Base-by-base conservation (phyloP, 805 yeast species). In the Maudiozyma serrabonitensis region DNA sequence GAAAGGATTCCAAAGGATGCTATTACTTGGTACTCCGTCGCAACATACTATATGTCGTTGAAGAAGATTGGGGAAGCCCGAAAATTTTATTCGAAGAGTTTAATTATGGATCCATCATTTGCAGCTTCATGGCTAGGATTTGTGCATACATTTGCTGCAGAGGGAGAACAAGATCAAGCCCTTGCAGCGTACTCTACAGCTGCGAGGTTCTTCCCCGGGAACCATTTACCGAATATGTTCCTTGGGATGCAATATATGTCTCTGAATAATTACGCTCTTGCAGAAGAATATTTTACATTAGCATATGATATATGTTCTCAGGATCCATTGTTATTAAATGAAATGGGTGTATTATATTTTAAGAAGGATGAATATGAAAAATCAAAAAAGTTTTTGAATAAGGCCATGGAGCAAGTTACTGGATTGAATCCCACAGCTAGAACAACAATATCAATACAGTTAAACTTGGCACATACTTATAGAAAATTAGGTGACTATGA, bases 131-230 rank as follows among this genome's bases (percentile, higher is more conserved):
- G 99, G 99, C 81, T 93, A 34, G 99, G 97, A 2, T 93, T 93
- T 70, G 98, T 98, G 1, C 98, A 91, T 61, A 90, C 98, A 0
- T 93, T 90, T 76, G 96, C 96, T 0, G 83, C 87, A 2, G 99
- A 93, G 64, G 95, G 96, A n/a, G 99, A 93, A 67, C 97, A 93
- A 64, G 99, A 93, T 64, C 98, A 93, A 67, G 98, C 98, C 1
- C 84, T 93, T 21, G 84, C 96, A 50, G 98, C 98, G 0, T 93
- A 90, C 67, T 90, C 98, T 1, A 90, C 95, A 12, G 97, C 97
- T 0, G 88, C 96, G 1, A 72, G 96, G 53, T 74, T 90, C 41
- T 93, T 93, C 60, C 89, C 90, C 0, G 95, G 95, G 1, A 82
- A 90, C 3, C 97, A 93, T 64, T 69, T 90, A 44, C 98, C 99